A percentile compares a stretch with the other conserved stretches of the same genome.
These are phyloP conservation scores for Begonia peltatifolia DNA, from an alignment of 306 rosid species.

Conservation along the genomic window DNA sequence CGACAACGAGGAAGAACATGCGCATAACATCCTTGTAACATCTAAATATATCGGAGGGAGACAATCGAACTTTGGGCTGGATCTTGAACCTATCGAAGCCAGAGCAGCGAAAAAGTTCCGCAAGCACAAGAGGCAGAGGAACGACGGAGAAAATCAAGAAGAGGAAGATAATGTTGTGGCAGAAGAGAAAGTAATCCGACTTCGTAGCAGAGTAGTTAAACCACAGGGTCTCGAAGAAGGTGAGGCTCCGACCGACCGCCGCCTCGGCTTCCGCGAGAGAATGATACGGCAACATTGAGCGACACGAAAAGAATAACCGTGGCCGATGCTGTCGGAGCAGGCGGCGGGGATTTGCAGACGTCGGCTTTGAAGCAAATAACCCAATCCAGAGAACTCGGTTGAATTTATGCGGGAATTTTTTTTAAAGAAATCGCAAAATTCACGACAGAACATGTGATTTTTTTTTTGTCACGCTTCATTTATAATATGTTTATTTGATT, in stretches of 20 bases:
- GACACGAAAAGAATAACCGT: not conserved
- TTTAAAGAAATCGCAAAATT: too few species aligned
- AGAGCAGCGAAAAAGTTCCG: conserved; percentile 31
- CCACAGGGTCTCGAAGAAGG: conserved; percentile 55
- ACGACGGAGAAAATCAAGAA: conserved; percentile 41
- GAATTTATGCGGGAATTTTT: too few species aligned
- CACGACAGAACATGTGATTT: too few species aligned
- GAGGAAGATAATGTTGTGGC: conserved; percentile 63
- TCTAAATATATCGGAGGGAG: conserved; percentile 32
- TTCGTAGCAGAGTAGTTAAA: conserved; percentile 58
- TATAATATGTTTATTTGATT: too few species aligned
- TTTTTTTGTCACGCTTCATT: too few species aligned
- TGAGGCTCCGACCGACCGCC: conserved; percentile 49
- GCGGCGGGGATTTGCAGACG: not conserved
- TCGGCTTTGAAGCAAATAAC: not conserved
- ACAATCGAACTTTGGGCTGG: conserved; percentile 44
- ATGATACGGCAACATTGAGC: conserved; percentile 48
- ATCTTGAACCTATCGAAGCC: conserved; percentile 49
- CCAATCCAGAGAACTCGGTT: too few species aligned
- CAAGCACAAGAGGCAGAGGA: conserved; percentile 45
- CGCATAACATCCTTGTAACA: conserved; percentile 64
- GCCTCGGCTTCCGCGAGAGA: conserved; percentile 38
- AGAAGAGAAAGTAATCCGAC: conserved; percentile 60
- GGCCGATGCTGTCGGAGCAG: not conserved
- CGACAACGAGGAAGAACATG: conserved; percentile 55